phyloP scores from a whole-genome alignment of 257 asterid genomes.

The Solanum stenotomum region DNA sequence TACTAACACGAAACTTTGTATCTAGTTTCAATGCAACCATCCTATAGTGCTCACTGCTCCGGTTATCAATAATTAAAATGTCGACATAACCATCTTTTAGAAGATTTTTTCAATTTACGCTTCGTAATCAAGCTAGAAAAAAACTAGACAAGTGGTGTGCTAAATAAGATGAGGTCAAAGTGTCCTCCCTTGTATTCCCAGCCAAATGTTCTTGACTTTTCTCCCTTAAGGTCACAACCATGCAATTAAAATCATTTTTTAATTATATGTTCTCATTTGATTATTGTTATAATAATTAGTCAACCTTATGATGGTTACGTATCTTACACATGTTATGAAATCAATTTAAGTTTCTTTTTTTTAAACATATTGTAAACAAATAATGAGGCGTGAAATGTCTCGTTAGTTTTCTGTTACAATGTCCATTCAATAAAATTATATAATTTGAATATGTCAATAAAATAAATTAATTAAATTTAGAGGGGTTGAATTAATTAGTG shows the following conservation, averaged over 20 bases:
- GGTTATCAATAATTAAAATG: neutral
- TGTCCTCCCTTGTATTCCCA: neutral
- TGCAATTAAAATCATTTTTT: neutral
- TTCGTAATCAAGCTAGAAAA: neutral
- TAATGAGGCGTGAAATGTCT: neutral
- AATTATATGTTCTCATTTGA: neutral
- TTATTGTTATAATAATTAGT: neutral
- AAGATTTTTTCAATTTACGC: neutral
- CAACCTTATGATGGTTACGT: neutral
- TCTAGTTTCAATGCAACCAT: neutral
- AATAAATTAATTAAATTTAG: neutral
- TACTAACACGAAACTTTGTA: neutral
- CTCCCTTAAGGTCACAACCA: neutral
- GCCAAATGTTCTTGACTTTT: neutral
- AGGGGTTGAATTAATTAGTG: neutral
- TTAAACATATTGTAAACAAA: neutral
- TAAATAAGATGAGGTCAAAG: neutral
- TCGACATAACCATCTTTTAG: neutral
- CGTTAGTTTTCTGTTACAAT: neutral
- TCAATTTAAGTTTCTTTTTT: neutral
- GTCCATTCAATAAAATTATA: neutral
- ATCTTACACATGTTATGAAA: neutral
- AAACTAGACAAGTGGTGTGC: neutral
- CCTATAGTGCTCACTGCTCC: neutral
- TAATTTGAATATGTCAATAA: neutral